Evolutionary conservation across 2,329 filamentous ascomycete species (phyloP), one percentile per base, ranked within the genome.

Genomic region (Fusarium sarcochroum): DNA sequence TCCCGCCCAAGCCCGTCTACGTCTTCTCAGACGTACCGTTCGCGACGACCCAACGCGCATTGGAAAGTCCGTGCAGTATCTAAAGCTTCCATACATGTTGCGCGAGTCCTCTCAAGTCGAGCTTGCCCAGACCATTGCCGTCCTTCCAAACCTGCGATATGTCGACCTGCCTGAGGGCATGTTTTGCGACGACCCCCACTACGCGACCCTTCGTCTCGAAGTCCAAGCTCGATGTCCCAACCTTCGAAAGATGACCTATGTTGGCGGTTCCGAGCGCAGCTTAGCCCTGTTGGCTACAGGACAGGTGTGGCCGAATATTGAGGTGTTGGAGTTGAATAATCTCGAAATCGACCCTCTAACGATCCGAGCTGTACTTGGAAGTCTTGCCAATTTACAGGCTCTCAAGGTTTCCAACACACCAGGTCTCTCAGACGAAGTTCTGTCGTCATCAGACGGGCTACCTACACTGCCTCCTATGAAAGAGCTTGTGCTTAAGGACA

Each of bases 61-160:
- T 45, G 93, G 91, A 34, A 83, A 86, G 56, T 83, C 89, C 41
- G 93, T 97, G 7, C 82, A 90, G 75, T 94, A 91, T 73, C 84
- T 98, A 74, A 97, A 97, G 83, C 90, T 93, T 61, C 93, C 95
- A 8, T 98, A 97, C 79, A 98, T 98, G 95, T 91, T 95, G 54
- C 90, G 95, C 59, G 93, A 98, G 81, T 92, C 92, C 2, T 92
- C 88, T 77, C 93, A 96, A 77, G 87, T 92, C 54, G 92, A 95
- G 67, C 87, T 98, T 48, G 94, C 95, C 11, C 89, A 94, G 50
- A 93, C 92, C 25, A 91, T 98, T 47, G 93, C 93, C 37, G 92
- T 94, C 23, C 85, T 95, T 42, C 93, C 93, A 30, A 94, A 95
- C 75, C 83, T 98, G 44, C 91, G 89, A 77, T 98, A 96, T 78